A percentile compares a stretch with the other conserved stretches of the same genome.
phyloP scores from a whole-genome alignment of 192 early-diverging fungal species.

The Backusella morwellensis region DNA sequence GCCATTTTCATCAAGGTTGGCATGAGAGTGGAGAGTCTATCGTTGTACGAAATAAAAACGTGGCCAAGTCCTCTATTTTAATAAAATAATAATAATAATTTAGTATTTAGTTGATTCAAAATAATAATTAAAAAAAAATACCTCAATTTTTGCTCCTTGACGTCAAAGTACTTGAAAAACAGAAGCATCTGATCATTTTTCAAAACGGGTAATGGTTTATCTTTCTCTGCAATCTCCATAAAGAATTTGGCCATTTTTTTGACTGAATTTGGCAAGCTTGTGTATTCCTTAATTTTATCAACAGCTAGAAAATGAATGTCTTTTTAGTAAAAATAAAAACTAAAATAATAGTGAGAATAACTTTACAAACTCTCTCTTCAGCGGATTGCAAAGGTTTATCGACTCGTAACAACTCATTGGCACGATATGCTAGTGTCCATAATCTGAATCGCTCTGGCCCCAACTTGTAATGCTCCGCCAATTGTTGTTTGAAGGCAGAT shows the following conservation, averaged over 20 bases:
- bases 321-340: background rate
- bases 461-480: slow-evolving; percentile 18
- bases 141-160: slow-evolving; percentile 53
- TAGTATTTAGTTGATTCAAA: background rate
- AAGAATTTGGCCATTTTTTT: slow-evolving; percentile 24
- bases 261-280: background rate
- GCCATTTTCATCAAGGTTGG: background rate
- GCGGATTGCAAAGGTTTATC: slow-evolving; percentile 61
- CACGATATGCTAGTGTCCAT: slow-evolving; percentile 82
- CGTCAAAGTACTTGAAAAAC: slow-evolving; percentile 89
- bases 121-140: slow-evolving; percentile 31
- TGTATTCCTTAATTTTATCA: slow-evolving; percentile 26
- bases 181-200: slow-evolving; percentile 52
- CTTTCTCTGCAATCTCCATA: slow-evolving; percentile 8
- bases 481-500: slow-evolving; percentile 16
- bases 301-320: slow-evolving; percentile 14
- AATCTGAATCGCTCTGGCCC: slow-evolving; percentile 60
- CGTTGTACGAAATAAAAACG: slow-evolving; percentile 8
- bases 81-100: no score
- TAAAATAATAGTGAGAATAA: background rate
- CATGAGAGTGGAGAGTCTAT: background rate
- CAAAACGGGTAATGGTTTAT: background rate
- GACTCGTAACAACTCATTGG: slow-evolving; percentile 86
- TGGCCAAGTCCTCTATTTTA: slow-evolving; percentile 4
- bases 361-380: slow-evolving; percentile 36